A percentile compares a stretch with the other conserved stretches of the same genome.
Evolutionary conservation across 2,329 filamentous ascomycete species (phyloP).

Genomic region (Fusarium sp.): DNA sequence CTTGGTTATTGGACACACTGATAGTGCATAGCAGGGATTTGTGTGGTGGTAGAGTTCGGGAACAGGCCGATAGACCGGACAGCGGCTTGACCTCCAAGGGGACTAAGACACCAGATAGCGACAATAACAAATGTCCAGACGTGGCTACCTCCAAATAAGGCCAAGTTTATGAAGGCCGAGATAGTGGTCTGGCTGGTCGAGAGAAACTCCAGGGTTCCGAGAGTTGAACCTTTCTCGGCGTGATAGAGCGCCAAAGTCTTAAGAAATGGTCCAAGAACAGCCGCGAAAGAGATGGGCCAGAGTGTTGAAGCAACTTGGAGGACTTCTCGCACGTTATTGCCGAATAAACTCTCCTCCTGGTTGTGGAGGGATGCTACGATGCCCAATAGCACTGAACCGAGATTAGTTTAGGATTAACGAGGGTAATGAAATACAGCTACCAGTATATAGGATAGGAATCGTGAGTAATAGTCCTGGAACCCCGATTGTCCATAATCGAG

Average conservation of each 20-base stretch:
- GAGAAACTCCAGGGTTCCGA: conserved; percentile 5
- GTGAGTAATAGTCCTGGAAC: background rate
- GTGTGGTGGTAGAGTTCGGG: background rate
- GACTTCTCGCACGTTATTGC: background rate
- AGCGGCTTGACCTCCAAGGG: background rate
- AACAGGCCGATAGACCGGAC: background rate
- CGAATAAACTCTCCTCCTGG: background rate
- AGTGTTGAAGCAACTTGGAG: conserved; percentile 1
- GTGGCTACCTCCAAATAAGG: background rate
- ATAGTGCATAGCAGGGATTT: background rate
- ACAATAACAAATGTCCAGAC: background rate
- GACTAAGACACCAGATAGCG: background rate
- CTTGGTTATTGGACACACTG: too few relatives aligned
- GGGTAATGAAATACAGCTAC: background rate
- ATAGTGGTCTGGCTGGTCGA: background rate
- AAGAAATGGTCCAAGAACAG: background rate
- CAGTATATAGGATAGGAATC: background rate
- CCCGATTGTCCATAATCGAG: background rate
- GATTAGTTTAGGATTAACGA: background rate
- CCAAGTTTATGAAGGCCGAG: background rate
- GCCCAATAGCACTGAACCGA: background rate
- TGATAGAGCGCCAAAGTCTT: background rate
- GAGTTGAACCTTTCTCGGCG: background rate
- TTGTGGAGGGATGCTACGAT: background rate
- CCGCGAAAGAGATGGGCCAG: conserved; percentile 17